Conservation (phyloP, 148 eudicot genomes). For the Arbutus unedo region DNA sequence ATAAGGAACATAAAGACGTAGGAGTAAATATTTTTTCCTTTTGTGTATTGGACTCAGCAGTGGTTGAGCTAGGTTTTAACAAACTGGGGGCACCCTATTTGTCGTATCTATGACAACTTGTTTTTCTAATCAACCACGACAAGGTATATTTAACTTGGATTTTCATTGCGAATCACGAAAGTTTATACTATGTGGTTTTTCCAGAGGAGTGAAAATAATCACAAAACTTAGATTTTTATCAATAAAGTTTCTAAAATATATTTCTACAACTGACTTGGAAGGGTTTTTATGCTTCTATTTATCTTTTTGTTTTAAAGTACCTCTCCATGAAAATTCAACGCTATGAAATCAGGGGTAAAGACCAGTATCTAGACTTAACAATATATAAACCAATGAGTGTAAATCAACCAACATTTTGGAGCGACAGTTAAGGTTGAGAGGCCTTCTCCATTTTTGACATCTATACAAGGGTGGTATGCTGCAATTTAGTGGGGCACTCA, state of each 20-base stretch:
- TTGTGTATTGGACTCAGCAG: too few species aligned
- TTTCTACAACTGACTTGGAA: too few species aligned
- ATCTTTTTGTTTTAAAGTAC: background rate
- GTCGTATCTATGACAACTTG: too few species aligned
- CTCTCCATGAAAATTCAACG: background rate
- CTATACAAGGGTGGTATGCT: background rate
- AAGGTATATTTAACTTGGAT: background rate
- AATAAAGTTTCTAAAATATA: conserved; percentile 2
- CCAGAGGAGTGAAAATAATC: background rate
- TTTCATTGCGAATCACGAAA: background rate
- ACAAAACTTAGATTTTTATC: background rate
- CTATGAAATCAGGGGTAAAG: too few species aligned
- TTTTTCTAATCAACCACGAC: background rate
- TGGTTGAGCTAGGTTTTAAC: too few species aligned
- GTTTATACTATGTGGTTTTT: background rate
- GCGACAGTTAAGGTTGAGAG: background rate
- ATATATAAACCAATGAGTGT: background rate
- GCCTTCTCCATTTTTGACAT: background rate
- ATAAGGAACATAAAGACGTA: too few species aligned
- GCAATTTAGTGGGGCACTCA: background rate
- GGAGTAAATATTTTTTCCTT: too few species aligned
- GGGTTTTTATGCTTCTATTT: too few species aligned
- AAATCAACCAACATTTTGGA: background rate
- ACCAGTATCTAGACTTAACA: background rate
- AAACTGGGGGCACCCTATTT: too few species aligned